A percentile compares a stretch with the other conserved stretches of the same genome.
These are phyloP conservation scores for Mucor indicus DNA, from an alignment of 371 early-diverging fungal genomes.

Conservation along the genomic window DNA sequence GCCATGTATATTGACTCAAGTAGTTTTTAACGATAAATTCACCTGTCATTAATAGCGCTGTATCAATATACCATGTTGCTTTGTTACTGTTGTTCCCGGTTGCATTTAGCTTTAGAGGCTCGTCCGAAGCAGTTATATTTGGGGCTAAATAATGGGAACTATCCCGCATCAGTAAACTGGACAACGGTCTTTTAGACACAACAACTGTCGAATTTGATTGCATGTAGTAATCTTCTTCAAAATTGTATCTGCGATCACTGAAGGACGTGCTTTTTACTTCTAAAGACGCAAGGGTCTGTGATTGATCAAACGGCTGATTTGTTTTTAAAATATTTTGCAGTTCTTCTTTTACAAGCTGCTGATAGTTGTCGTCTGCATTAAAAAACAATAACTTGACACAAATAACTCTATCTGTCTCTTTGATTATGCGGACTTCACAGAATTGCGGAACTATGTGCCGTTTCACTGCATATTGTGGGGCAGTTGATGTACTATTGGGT, in stretches of 20 bases:
- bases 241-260: not conserved
- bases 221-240: not conserved
- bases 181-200: constrained; percentile 41
- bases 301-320: not conserved
- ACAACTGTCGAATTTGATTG: not conserved
- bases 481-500: no score
- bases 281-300: not conserved
- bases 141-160: constrained; percentile 25
- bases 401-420: constrained; percentile 26
- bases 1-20: constrained; percentile 56
- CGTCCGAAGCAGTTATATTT: not conserved
- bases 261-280: not conserved
- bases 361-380: constrained; percentile 28
- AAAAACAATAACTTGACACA: constrained; percentile 44
- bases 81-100: not conserved
- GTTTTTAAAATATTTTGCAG: constrained; percentile 22
- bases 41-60: constrained; percentile 26
- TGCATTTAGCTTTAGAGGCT: no score
- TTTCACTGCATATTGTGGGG: not conserved
- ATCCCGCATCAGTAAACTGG: constrained; percentile 48
- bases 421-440: constrained; percentile 26
- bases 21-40: constrained; percentile 56
- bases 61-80: constrained; percentile 18
- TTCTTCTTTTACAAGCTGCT: constrained; percentile 28
- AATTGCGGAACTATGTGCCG: constrained; percentile 16